Evolutionary conservation across 305 asterid genomes (phyloP).

Genomic region (Fraxinus dipetala): DNA sequence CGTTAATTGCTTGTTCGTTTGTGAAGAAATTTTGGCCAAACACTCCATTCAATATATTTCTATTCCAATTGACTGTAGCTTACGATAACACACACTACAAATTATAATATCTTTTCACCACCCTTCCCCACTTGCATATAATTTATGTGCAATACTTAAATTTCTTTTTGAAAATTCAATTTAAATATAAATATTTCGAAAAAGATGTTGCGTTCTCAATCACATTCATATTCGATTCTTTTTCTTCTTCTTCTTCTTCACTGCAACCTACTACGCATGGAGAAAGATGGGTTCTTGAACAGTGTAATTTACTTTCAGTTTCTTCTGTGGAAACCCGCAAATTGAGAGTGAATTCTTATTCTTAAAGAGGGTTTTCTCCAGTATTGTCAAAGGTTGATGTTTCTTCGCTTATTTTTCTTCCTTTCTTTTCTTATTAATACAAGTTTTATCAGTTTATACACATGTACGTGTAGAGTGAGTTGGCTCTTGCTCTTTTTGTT

Average conservation of each 20-base stretch:
- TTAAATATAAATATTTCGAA: slow-evolving; percentile 34
- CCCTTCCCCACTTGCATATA: slow-evolving; percentile 9
- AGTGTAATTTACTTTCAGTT: slow-evolving; percentile 13
- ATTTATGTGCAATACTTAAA: slow-evolving; percentile 20
- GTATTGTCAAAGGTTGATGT: slow-evolving; percentile 31
- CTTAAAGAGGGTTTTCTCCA: slow-evolving; percentile 16
- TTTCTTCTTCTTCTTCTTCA: slow-evolving; percentile 22
- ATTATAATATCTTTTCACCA: slow-evolving; percentile 13
- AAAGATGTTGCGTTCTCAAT: slow-evolving; percentile 39
- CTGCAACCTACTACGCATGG: slow-evolving; percentile 26
- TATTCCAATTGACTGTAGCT: slow-evolving; percentile 26
- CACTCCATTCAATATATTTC: not conserved
- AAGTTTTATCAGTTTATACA: not conserved
- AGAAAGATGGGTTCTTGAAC: slow-evolving; percentile 29
- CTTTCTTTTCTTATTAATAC: not conserved
- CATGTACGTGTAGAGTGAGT: not conserved
- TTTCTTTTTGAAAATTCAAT: not conserved
- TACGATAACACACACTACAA: slow-evolving; percentile 30
- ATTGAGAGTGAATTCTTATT: slow-evolving; percentile 15
- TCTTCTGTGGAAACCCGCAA: slow-evolving; percentile 23
- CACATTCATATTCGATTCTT: slow-evolving; percentile 48
- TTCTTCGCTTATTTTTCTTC: slow-evolving; percentile 1
- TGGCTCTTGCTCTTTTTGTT: slow-evolving; percentile 4
- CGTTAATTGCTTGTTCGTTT: slow-evolving; percentile 24
- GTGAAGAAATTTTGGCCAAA: slow-evolving; percentile 32